Conservation (phyloP, 768 basidiomycete species). For the Naganishia kalamii region DNA sequence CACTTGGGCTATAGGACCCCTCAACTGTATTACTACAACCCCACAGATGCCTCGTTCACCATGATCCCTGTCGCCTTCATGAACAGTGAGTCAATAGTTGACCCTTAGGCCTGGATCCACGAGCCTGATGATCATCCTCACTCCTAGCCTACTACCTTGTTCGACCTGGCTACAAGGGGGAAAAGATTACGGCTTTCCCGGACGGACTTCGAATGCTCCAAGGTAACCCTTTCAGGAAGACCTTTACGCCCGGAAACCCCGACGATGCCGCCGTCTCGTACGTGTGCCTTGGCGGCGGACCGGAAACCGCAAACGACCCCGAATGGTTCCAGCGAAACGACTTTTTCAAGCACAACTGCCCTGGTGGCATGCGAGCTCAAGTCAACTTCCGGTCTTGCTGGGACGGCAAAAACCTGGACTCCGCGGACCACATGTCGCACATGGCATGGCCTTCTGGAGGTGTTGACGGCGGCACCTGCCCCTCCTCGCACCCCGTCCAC, state of each 20-base stretch:
- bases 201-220: constrained; percentile 48
- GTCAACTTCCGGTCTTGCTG: constrained; percentile 49
- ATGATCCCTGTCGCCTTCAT: constrained; percentile 36
- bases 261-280: constrained; percentile 44
- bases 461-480: constrained; percentile 43
- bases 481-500: constrained; percentile 40
- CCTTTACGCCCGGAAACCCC: constrained; percentile 36
- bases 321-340: constrained; percentile 43
- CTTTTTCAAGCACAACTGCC: constrained; percentile 48
- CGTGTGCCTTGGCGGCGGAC: constrained; percentile 42
- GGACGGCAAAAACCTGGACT: constrained; percentile 47
- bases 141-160: constrained; percentile 43
- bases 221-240: constrained; percentile 44
- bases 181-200: constrained; percentile 45
- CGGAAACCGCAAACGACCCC: constrained; percentile 21
- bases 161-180: constrained; percentile 40
- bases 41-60: constrained; percentile 34
- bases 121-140: neutral
- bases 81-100: constrained; percentile 43
- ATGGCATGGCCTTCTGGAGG: constrained; percentile 46
- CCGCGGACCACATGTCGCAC: constrained; percentile 45
- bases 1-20: constrained; percentile 13
- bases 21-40: constrained; percentile 46
- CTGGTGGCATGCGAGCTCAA: constrained; percentile 46
- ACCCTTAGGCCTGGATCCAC: neutral